Base-by-base conservation (phyloP, 345 rosid species). In the Eutrema yunnanense region DNA sequence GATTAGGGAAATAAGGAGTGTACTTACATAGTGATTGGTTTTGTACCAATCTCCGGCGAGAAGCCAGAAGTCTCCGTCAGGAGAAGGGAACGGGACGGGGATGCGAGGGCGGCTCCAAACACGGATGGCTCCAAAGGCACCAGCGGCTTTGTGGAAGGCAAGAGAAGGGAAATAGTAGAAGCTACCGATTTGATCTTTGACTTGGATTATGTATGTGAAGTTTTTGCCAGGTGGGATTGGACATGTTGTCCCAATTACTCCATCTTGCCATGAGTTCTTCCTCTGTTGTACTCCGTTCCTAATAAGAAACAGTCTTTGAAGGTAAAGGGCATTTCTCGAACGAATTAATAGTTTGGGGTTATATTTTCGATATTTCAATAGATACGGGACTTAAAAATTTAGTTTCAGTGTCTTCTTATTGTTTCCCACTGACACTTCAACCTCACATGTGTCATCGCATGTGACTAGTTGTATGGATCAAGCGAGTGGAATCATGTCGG, bases 281-380 rank as follows among this genome's bases (percentile, higher is more conserved):
- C 96, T 86, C 68, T 94, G 96, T 55, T 92, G 96, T 37, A 94
- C 73, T 9, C 98, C 98, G 62, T 89, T 86, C 98, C 97, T 92
- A 50, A 32, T 11, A 57, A 49, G 4, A 11, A 19, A 41, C 40
- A 55, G 8, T 62, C 3, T 27, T 53, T 22, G 5, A 69, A 19
- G 12, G 5, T 76, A 57, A 63, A 11, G 26, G 59, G 26, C 42
- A 1, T 22, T n/a, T 32, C 5, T 22, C 0, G 1, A 41, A 26
- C 1, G 0, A 40, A 33, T 19, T 3, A 34, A 30, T 29, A 71
- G 42, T 64, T 4, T 64, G 37, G 48, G 71, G 48, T 56, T 27
- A 19, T 5, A 62, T 38, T 9, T 19, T 55, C 9, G 10, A 37
- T 9, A 54, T 10, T 69, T 32, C 4, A 10, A 40, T 8, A 69